Evolutionary conservation across 495 filamentous ascomycete species (phyloP), one percentile per base, ranked within the genome.

Genomic region (Aspergillus bertholletiae): DNA sequence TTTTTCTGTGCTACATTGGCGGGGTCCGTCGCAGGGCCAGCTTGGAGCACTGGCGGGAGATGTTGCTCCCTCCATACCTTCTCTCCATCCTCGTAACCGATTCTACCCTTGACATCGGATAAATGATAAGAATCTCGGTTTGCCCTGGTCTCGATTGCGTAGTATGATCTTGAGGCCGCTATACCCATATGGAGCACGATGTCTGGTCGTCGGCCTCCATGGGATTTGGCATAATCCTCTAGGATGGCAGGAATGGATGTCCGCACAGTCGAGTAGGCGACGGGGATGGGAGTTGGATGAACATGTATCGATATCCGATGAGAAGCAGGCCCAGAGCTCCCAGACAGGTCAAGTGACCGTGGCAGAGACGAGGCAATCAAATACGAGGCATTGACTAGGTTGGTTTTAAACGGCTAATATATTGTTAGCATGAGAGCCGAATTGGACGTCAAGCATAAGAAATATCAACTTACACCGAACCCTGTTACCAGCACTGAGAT

Each of bases 121-220:
- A 83, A 81, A 26, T 65, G 63, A 62, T 95, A 96, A n/a, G 85
- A 84, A 55, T 88, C 84, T n/a, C 88, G 77, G 45, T 91, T 87
- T 2, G 82, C 90, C 7, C 79, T 72, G 7, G 79, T 73, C 64
- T 96, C 91, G 5, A 93, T 70, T 1, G 81, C 80, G 66, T 89
- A 95, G 51, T 81, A 84, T 0, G 67, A 70, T 20, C 87, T 74
- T 26, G 86, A 84, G 0, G 87, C 81, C 0, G 90, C 89, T 75
- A 95, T 89, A 34, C 91, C 91, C 53, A 96, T 87, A 64, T 93
- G 89, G 5, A 96, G 68, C 12, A 85, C 76, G 20, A 86, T 67
- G 67, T 91, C 87, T 20, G 86, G 80, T 39, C 74, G 76, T 6
- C 73, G 71, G 17, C 68, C 68, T 9, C 58, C 69, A 40, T 78